A percentile compares a stretch with the other conserved stretches of the same genome.
phyloP scores from a whole-genome alignment of 2,329 filamentous ascomycete genomes.

The Colletotrichum cordylinicola region DNA sequence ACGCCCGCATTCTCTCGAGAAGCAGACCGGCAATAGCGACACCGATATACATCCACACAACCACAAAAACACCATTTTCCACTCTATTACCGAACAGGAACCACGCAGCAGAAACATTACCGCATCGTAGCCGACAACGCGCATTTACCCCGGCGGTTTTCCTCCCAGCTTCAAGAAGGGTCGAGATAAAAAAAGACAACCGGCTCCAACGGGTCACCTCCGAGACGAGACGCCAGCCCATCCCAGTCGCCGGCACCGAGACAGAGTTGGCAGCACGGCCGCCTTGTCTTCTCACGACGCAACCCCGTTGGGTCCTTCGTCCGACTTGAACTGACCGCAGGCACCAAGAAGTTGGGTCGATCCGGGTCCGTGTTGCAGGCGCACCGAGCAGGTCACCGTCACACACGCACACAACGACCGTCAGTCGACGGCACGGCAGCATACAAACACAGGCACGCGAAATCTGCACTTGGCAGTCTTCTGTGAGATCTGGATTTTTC shows the following conservation, averaged over 20 bases:
- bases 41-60: not conserved
- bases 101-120: not conserved
- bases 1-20: not conserved
- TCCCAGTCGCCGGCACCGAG: constrained; percentile 11
- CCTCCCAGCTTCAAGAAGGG: not conserved
- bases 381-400: constrained; percentile 4
- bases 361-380: constrained; percentile 13
- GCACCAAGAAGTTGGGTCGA: constrained; percentile 19
- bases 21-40: constrained; percentile 7
- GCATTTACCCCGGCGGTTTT: not conserved
- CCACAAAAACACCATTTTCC: not conserved
- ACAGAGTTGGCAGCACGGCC: constrained; percentile 13
- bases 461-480: not conserved
- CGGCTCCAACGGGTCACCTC: not conserved
- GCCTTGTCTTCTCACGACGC: not conserved
- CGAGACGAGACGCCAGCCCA: constrained; percentile 6
- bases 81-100: not conserved
- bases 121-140: not conserved
- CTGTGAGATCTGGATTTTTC: not conserved
- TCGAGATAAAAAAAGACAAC: not conserved
- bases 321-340: constrained; percentile 9
- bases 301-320: constrained; percentile 16
- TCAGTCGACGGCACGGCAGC: not conserved
- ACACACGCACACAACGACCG: not conserved
- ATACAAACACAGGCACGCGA: not conserved